A percentile compares a stretch with the other conserved stretches of the same genome.
phyloP scores from a whole-genome alignment of 2,329 filamentous ascomycete genomes.

The Lasiodiplodia hormozganensis region DNA sequence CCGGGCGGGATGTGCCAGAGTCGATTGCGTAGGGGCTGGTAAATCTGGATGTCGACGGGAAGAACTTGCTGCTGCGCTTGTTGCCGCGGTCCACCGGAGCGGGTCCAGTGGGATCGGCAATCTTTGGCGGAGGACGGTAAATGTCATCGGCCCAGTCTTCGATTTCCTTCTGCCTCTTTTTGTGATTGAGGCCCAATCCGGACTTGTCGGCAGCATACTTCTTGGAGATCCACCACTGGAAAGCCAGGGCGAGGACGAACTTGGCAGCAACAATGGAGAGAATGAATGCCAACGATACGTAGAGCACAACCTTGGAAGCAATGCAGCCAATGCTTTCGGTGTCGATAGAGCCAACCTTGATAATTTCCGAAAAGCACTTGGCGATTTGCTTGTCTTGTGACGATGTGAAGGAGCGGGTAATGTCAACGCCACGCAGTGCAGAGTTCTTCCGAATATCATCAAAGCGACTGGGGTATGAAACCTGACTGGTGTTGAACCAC shows the following conservation, averaged over 20 bases:
- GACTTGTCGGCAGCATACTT: constrained; percentile 86
- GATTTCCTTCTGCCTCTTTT: constrained; percentile 89
- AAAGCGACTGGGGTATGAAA: constrained; percentile 77
- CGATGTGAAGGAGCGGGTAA: constrained; percentile 86
- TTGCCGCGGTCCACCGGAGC: constrained; percentile 67
- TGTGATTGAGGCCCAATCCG: constrained; percentile 77
- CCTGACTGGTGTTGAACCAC: constrained; percentile 88
- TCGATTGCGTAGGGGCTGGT: constrained; percentile 87
- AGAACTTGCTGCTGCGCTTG: constrained; percentile 83
- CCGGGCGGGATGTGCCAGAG: constrained; percentile 55
- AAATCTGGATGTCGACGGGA: constrained; percentile 94
- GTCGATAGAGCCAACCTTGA: constrained; percentile 94
- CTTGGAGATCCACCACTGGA: constrained; percentile 95
- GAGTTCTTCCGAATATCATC: constrained; percentile 76
- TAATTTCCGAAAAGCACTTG: constrained; percentile 88
- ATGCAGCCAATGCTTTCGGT: constrained; percentile 97
- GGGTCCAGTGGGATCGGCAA: constrained; percentile 72
- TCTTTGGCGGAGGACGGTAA: constrained; percentile 84
- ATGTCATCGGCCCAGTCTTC: constrained; percentile 99
- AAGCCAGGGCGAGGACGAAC: constrained; percentile 86
- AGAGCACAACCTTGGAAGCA: constrained; percentile 94
- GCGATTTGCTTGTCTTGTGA: constrained; percentile 80
- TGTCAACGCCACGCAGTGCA: constrained; percentile 80
- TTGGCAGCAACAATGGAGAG: constrained; percentile 84
- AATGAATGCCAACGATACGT: constrained; percentile 91